Base-by-base conservation (phyloP, 1,139 yeast species). In the Blastobotrys indianensis region DNA sequence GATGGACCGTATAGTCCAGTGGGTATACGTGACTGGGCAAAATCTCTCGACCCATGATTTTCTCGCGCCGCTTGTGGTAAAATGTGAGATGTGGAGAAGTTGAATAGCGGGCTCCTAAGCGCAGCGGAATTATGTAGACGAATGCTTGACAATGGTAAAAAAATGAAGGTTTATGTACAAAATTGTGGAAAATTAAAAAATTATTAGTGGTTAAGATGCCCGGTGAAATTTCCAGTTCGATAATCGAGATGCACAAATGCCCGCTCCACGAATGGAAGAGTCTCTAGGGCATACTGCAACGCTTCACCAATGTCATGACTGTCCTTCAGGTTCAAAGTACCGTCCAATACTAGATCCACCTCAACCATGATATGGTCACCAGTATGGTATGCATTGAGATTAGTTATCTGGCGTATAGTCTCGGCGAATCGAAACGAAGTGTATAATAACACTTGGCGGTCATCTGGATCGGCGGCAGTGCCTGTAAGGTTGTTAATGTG, bases 211-310 rank as follows among this genome's bases (percentile, higher is more conserved):
- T 55, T 56, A 10, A 63, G 41, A 47, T 66, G 70, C 13, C 70
- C 70, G 3, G 67, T 59, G 51, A 62, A 66, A 50, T 66, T 66
- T n/a, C 66, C 70, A 8, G 64, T 53, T 15, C 70, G 55, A 47
- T 84, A 84, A 57, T 85, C 94, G 35, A 85, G 73, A 60, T 85
- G 94, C 10, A 84, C 94, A 69, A 80, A 85, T 2, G 92, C 88
- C 45, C 94, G 70, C 60, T 84, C 92, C 2, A 85, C 88, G 64
- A 72, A 76, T 0, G 92, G 88, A 46, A 85, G 67, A 0, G 88
- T 79, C 56, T 85, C 94, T 36, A 85, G 72, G 1, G 94, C 85
- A 59, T 84, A 85, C 63, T 85, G 94, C 40, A 85, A 66, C 0
- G 90, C 82, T 62, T 85, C 94, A 4, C 88, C 94, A 37, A 84